These are phyloP conservation scores for Circinella umbellata DNA, from an alignment of 371 early-diverging fungal species.

Conservation along the genomic window DNA sequence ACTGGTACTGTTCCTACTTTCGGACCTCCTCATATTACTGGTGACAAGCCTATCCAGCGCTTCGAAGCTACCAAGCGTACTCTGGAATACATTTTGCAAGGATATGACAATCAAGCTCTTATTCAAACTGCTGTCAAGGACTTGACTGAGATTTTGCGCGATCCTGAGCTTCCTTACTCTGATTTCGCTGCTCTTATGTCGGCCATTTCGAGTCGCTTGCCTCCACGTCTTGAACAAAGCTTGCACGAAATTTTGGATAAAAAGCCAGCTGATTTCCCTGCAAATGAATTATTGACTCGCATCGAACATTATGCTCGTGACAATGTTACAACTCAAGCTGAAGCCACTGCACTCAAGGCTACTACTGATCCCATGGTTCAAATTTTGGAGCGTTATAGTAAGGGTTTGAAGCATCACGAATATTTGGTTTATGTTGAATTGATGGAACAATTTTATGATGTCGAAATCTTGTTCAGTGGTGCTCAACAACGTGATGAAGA, in stretches of 20 bases:
- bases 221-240: conserved; percentile 69
- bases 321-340: conserved; percentile 61
- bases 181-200: conserved; percentile 86
- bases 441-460: conserved; percentile 83
- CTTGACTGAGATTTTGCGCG: conserved; percentile 74
- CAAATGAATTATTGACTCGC: conserved; percentile 64
- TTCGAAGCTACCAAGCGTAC: conserved; percentile 65
- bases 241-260: conserved; percentile 54
- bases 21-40: conserved; percentile 76
- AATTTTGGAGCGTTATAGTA: conserved; percentile 72
- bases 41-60: conserved; percentile 86
- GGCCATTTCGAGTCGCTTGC: conserved; percentile 87
- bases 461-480: conserved; percentile 83
- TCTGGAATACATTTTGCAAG: conserved; percentile 83
- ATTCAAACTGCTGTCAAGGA: conserved; percentile 72
- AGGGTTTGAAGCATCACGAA: conserved; percentile 82
- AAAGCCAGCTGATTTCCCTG: conserved; percentile 72
- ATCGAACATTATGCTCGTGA: conserved; percentile 65
- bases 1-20: conserved; percentile 83
- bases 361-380: conserved; percentile 69
- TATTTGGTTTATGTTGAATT: conserved; percentile 73
- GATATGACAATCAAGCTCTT: conserved; percentile 85
- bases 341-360: conserved; percentile 64
- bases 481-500: conserved; percentile 82
- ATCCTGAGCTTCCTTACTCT: conserved; percentile 85